Evolutionary conservation across 2,329 filamentous ascomycete species (phyloP), one percentile per base, ranked within the genome.

Genomic region (Cryphonectria carpinicola): DNA sequence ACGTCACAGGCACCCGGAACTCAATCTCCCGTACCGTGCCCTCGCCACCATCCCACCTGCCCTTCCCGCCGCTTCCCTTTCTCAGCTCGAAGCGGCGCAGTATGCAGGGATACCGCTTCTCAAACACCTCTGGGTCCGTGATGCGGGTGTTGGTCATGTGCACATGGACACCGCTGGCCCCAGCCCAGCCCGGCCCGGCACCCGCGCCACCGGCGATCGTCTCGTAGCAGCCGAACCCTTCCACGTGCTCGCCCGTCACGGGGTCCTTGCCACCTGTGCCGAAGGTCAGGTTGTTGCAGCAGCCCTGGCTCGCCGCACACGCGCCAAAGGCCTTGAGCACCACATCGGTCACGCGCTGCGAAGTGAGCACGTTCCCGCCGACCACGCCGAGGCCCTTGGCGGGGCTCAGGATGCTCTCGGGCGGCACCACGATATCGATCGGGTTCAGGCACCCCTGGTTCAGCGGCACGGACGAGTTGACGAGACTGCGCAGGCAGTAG

Each of bases 21-120:
- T 94, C 91, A 73, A 93, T 92, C 73, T 93, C 91, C 3, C 92
- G 81, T 0, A 92, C 82, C 0, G 92, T 87, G 5, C 92, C 91
- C 74, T 92, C 87, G 1, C 92, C 92, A 14, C 91, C 91, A 0
- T 79, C 78, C 74, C 90, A 87, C 76, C 37, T 61, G 10, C 75
- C 75, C 22, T 19, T n/a, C 11, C 75, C 75, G 1, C 74, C 74
- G 11, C 68, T 73, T 32, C 75, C 76, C 1, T 65, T 70, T 0
- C 80, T 75, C 19, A 81, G 74, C 0, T 69, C 74, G 56, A 81
- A 81, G 63, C 78, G 75, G 8, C 77, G 76, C 0, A 81, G 72
- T 22, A 81, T 73, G 7, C 76, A 73, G 0, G 80, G 80, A 35
- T 81, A 81, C 0, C 80, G 73, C 69, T 78, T 77, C 72, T 81